These are phyloP conservation scores for Immersiella caudata DNA, from an alignment of 495 filamentous ascomycete species.

Conservation along the genomic window DNA sequence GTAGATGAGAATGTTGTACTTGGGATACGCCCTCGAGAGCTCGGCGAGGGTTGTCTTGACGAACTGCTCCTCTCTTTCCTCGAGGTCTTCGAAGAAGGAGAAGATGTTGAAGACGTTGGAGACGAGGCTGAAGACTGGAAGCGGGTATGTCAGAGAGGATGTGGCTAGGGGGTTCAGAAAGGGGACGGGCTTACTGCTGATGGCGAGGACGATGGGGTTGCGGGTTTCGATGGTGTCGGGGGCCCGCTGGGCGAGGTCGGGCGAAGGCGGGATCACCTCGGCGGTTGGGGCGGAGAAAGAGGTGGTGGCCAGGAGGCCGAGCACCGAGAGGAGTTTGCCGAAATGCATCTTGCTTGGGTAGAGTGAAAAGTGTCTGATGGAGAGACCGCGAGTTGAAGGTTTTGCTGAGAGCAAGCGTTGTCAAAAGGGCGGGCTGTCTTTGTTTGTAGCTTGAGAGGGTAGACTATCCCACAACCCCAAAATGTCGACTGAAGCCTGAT, in stretches of 20 bases:
- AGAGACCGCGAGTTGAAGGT: no score
- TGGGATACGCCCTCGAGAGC: neutral
- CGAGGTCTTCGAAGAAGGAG: neutral
- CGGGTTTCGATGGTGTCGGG: neutral
- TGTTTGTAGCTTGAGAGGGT: no score
- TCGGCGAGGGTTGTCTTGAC: neutral
- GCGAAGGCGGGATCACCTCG: no score
- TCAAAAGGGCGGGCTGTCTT: no score
- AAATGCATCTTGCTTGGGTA: no score
- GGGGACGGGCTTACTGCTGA: neutral
- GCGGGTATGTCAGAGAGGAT: neutral
- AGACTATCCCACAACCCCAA: no score
- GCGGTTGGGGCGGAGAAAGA: no score
- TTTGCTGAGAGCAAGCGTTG: no score
- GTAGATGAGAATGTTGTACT: slow-evolving; percentile 5
- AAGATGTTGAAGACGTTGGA: neutral
- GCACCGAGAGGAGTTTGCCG: no score
- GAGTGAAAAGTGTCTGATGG: no score
- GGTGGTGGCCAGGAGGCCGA: no score
- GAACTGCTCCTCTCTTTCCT: neutral
- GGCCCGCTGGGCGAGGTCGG: neutral
- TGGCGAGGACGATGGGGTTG: neutral
- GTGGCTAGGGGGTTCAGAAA: neutral
- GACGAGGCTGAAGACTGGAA: neutral
- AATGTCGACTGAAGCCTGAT: no score